A percentile compares a stretch with the other conserved stretches of the same genome.
phyloP scores from a whole-genome alignment of 495 filamentous ascomycete species.

The Neurospora sp. region DNA sequence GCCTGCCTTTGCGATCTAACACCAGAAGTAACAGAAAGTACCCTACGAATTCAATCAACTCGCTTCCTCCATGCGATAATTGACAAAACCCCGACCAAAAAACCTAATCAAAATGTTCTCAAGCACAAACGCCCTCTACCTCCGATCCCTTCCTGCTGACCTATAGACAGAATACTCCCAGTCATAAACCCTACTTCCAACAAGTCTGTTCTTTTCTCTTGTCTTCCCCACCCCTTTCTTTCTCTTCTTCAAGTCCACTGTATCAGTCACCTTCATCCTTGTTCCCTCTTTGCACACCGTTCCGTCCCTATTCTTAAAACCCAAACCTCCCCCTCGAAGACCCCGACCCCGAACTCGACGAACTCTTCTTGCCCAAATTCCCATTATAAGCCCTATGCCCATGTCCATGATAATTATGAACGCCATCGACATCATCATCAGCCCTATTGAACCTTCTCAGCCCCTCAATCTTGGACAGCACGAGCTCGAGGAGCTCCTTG shows the following conservation, averaged over 20 bases:
- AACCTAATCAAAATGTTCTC: background rate
- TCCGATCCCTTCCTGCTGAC: background rate
- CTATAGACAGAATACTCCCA: background rate
- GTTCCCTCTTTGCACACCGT: background rate
- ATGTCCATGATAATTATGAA: background rate
- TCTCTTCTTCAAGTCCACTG: background rate
- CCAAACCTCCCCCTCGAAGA: background rate
- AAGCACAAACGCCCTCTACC: background rate
- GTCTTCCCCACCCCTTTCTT: background rate
- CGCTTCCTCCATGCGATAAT: background rate
- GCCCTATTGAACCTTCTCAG: constrained; percentile 61
- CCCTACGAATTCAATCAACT: background rate
- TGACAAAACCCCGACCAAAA: background rate
- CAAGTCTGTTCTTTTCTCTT: background rate
- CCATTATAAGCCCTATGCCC: background rate
- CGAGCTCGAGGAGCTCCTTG: constrained; percentile 89
- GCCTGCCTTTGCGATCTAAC: background rate
- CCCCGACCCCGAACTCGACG: background rate
- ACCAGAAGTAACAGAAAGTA: background rate
- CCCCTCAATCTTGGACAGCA: constrained; percentile 87
- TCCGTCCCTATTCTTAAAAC: background rate
- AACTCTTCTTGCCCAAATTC: background rate
- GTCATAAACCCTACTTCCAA: background rate
- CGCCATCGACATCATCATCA: background rate
- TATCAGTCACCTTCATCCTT: background rate